Evolutionary conservation across 805 yeast genomes (phyloP), one percentile per base, ranked within the genome.

Genomic region (Metschnikowia matae): DNA sequence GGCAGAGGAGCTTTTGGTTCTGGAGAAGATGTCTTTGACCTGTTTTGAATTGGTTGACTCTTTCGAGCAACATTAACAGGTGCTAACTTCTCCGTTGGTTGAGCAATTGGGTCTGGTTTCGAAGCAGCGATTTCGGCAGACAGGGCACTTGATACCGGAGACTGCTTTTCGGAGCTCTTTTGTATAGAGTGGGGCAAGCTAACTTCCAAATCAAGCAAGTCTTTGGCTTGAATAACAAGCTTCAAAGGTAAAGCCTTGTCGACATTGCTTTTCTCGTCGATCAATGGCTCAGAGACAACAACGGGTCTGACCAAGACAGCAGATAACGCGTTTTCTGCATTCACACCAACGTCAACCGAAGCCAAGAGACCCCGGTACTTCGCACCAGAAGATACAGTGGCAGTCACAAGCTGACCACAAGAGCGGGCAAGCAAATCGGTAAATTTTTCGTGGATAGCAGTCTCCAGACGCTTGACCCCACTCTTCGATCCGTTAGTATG

Each of bases 371-470:
- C 96, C 20, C 69, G 66, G 58, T 81, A 77, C 29, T 75, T 67
- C 2, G 79, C 73, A 13, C 92, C 92, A 0, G 87, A 77, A 23
- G 80, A 67, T 1, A 84, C 80, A 3, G 89, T 81, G 6, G 82
- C 84, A 13, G 72, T 71, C 11, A 80, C 81, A 31, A 70, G 69
- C 31, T 78, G 71, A 17, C 96, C 73, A 39, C 85, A 69, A 15
- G 57, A 51, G 38, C 49, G 46, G 8, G 58, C 58, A 39, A 58
- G 49, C 49, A 57, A 53, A 29, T 51, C 51, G 3, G 39, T 48
- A 10, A 48, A 40, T 13, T 32, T 45, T 37, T 44, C 46, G 23
- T 44, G 43, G 20, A 38, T 21, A 13, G 44, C 45, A 7, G 20
- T 20, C 37, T 42, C 45, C 45, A 33, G 38, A 18, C 45, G 45